Base-by-base conservation (phyloP, 768 basidiomycete genomes). In the Podaxis sp. region DNA sequence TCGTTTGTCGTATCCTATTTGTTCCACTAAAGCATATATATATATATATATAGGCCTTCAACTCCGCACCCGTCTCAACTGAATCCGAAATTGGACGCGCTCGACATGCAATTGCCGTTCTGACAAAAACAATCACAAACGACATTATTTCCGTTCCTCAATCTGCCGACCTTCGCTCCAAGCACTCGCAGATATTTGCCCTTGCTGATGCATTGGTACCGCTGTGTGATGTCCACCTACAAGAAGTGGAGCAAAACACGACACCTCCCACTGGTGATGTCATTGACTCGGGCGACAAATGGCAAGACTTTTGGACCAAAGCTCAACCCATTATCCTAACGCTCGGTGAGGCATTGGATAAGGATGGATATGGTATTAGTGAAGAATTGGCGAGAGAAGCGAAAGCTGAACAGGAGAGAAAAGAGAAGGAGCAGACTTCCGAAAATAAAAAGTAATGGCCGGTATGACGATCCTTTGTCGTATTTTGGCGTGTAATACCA, bases 281-380 rank as follows among this genome's bases (percentile, higher is more conserved):
- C 3, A 52, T 55, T 4, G 53, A 55, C 32, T 9, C 16, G 1
- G 60, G 21, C 1, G 63, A 38, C 10, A 56, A 57, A 25, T 64
- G 60, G 63, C 27, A 55, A 37, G 63, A 64, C n/a, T 64, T 64
- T 14, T 64, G 63, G 63, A 7, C 36, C 16, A 47, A 57, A 13
- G 60, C 60, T 7, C 55, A 61, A 50, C 48, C 28, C 3, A 23
- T 53, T 11, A 10, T 61, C 9, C 35, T 61, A 5, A 16, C 27
- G 14, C 56, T 64, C 2, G 60, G 59, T n/a, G 36, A 52, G 36
- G 51, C 46, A n/a, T 46, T 64, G 25, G 55, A 61, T n/a, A 57
- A 50, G 9, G 62, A 55, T 5, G 58, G 58, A 6, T 61, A 51
- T 21, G 60, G 59, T 3, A 27, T 61, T 2, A 36, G 21, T 28